phyloP scores from a whole-genome alignment of 2,329 filamentous ascomycete species.

The Ophiosphaerella herpotricha region DNA sequence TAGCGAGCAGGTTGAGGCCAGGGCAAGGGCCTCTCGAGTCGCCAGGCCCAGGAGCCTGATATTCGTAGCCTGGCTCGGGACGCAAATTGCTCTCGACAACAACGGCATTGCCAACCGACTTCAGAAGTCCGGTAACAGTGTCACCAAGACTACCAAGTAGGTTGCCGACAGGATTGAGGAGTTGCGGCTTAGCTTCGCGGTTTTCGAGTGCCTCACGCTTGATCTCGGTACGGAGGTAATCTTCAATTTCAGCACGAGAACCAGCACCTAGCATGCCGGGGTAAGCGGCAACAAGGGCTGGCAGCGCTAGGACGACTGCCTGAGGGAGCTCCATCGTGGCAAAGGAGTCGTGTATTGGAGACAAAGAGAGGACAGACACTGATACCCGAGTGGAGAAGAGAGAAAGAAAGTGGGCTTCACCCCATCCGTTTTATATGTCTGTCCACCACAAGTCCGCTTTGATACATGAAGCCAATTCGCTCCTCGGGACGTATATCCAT shows the following conservation, averaged over 20 bases:
- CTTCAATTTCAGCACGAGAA: constrained; percentile 18
- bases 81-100: constrained; percentile 21
- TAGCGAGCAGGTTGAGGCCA: constrained; percentile 59
- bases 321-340: constrained; percentile 18
- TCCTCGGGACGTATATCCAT: no score
- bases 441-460: not conserved
- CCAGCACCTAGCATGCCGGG: constrained; percentile 20
- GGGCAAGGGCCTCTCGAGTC: constrained; percentile 51
- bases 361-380: not conserved
- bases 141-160: constrained; percentile 12
- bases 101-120: constrained; percentile 21
- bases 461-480: no score
- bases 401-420: not conserved
- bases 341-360: not conserved
- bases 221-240: constrained; percentile 11
- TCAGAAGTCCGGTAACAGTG: constrained; percentile 18
- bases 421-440: not conserved
- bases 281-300: constrained; percentile 17
- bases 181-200: constrained; percentile 12
- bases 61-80: constrained; percentile 24
- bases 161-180: constrained; percentile 9
- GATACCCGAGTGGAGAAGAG: not conserved
- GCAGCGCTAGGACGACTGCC: constrained; percentile 13
- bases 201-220: constrained; percentile 10
- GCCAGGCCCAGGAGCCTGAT: constrained; percentile 17